Evolutionary conservation across 2,329 filamentous ascomycete genomes (phyloP).

Genomic region (Elsinoe necatrix): DNA sequence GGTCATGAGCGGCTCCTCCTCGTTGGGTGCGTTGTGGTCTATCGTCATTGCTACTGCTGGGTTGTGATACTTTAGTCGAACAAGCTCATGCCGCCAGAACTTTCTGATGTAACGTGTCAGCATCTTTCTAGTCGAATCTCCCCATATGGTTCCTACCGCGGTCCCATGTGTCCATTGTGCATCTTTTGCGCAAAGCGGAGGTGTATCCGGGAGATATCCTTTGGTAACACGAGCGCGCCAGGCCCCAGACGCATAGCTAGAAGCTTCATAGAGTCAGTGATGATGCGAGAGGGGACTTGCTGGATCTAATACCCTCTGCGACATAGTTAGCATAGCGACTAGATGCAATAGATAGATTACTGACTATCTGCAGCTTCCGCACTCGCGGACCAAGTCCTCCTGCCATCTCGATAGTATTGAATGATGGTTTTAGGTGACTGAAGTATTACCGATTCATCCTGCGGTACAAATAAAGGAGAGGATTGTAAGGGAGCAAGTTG

Average conservation of each 20-base stretch:
- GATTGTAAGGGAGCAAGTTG: not conserved
- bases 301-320: conserved; percentile 18
- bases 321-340: conserved; percentile 10
- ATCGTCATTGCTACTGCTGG: conserved; percentile 76
- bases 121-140: not conserved
- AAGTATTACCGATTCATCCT: not conserved
- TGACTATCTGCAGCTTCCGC: conserved; percentile 64
- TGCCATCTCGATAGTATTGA: not conserved
- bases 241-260: conserved; percentile 69
- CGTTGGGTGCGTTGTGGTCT: conserved; percentile 54
- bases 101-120: conserved; percentile 47
- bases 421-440: too few relatives aligned
- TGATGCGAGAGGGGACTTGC: conserved; percentile 22
- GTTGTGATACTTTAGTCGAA: conserved; percentile 90
- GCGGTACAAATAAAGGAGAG: not conserved
- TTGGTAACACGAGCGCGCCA: conserved; percentile 72
- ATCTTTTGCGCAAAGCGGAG: conserved; percentile 59
- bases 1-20: conserved; percentile 52
- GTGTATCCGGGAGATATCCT: conserved; percentile 65
- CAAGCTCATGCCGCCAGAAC: conserved; percentile 79
- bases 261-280: conserved; percentile 44
- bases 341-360: conserved; percentile 26
- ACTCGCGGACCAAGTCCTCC: conserved; percentile 54
- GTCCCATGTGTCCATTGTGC: conserved; percentile 61
- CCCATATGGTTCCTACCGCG: conserved; percentile 47